Base-by-base conservation (phyloP, 768 basidiomycete species). In the Inosperma sp. region DNA sequence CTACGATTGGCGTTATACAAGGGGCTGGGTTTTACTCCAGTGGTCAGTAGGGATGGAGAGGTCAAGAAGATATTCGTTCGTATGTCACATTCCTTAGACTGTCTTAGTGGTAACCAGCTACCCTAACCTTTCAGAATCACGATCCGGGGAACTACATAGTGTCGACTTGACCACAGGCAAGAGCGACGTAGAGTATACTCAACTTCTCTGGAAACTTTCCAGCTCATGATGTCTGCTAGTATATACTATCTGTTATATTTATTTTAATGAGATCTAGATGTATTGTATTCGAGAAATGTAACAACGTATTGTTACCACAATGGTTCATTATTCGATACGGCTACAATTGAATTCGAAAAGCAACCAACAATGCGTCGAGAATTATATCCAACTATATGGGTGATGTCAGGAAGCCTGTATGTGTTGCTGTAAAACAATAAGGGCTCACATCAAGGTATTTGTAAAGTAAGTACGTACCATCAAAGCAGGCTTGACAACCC, bases 11-110 rank as follows among this genome's bases (percentile, higher is more conserved):
- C 78, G 56, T 68, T 90, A 53, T 88, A 80, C 65, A 84, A 80
- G 60, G 80, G 80, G 7, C 65, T 90, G 33, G 88, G 88, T 14
- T 85, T 90, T 54, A 80, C 85, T 44, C 80, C 86, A 4, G 67
- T 89, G 34, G 53, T 79, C 14, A 76, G 80, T 51, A 77, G 78
- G 49, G 64, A 76, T 34, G 79, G 79, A 0, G 62, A 66, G 13
- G 58, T 79, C 22, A 56, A 64, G 10, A 88, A 84, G 59, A 79
- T 89, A 68, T 77, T 91, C 58, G 72, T 90, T 57, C 72, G 86
- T 88, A 61, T 63, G 86, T 79, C 14, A 6, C 14, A 1, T 25
- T 41, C 29, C 21, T 14, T 21, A 25, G 6, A 14, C 25, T 9
- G 34, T 21, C 25, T 25, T 12, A 25, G n/a, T 52, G 2, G 16